Evolutionary conservation across 495 filamentous ascomycete species (phyloP).

Genomic region (Hypoxylon crocopeplum): DNA sequence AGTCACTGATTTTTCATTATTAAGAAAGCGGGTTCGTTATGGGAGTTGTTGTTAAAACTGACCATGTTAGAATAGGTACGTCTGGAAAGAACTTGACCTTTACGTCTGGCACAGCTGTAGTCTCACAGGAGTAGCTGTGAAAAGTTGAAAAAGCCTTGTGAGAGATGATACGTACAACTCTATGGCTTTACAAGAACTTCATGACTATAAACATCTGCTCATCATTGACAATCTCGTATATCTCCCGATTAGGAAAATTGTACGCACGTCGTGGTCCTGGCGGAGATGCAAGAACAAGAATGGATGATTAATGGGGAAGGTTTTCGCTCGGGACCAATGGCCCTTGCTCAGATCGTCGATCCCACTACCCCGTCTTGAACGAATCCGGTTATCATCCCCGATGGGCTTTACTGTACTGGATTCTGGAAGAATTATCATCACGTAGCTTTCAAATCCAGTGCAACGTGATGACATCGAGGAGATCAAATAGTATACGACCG

Average conservation of each 20-base stretch:
- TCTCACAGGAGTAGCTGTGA: background rate
- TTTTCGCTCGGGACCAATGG: slow-evolving; percentile 36
- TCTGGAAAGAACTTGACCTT: background rate
- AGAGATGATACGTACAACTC: background rate
- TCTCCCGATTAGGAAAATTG: slow-evolving; percentile 22
- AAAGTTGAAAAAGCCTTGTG: background rate
- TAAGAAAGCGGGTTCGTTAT: background rate
- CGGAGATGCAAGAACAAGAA: slow-evolving; percentile 17
- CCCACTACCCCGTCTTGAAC: slow-evolving; percentile 34
- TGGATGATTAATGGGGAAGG: slow-evolving; percentile 34
- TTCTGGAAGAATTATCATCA: slow-evolving; percentile 32
- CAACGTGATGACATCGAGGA: slow-evolving; percentile 22
- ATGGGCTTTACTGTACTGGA: slow-evolving; percentile 24
- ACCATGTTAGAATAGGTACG: background rate
- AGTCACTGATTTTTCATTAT: background rate
- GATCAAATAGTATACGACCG: too few species aligned
- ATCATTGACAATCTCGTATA: slow-evolving; percentile 12
- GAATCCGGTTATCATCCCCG: slow-evolving; percentile 34
- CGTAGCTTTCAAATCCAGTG: slow-evolving; percentile 16
- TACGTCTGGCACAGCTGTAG: background rate
- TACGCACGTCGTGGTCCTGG: slow-evolving; percentile 2
- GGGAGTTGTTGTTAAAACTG: background rate
- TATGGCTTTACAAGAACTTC: background rate
- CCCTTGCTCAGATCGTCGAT: slow-evolving; percentile 39
- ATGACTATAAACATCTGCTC: slow-evolving; percentile 7